Conservation (phyloP, 2,329 filamentous ascomycete species). For the Fusarium irregulare region DNA sequence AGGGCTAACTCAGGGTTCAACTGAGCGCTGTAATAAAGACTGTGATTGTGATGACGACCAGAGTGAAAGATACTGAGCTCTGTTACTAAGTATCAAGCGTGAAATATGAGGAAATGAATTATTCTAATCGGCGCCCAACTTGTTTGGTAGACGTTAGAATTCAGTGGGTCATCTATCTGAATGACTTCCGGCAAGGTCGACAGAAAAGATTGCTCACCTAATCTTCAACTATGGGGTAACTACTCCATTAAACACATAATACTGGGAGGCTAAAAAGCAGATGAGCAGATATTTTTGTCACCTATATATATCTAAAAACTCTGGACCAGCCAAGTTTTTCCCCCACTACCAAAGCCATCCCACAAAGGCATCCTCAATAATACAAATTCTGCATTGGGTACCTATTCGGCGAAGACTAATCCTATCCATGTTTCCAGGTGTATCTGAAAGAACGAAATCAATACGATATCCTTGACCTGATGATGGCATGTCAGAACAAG, state of each 20-base stretch:
- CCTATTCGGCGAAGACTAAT: neutral
- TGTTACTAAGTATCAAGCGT: neutral
- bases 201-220: neutral
- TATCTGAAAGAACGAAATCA: neutral
- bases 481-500: neutral
- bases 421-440: neutral
- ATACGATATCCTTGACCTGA: neutral
- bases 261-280: neutral
- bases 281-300: neutral
- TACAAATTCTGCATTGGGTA: neutral
- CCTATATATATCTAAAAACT: neutral
- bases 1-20: neutral
- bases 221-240: neutral
- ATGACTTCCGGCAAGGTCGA: neutral
- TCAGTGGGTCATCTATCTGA: slow-evolving; percentile 31
- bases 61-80: neutral
- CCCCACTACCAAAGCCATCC: neutral
- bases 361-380: neutral
- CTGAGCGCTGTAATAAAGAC: neutral
- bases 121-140: slow-evolving; percentile 7
- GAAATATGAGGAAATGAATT: slow-evolving; percentile 4
- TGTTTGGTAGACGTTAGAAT: slow-evolving; percentile 33
- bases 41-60: no score
- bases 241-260: neutral
- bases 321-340: neutral